Evolutionary conservation across 1,284 basidiomycete genomes (phyloP).

Genomic region (Pholiota adiposa): DNA sequence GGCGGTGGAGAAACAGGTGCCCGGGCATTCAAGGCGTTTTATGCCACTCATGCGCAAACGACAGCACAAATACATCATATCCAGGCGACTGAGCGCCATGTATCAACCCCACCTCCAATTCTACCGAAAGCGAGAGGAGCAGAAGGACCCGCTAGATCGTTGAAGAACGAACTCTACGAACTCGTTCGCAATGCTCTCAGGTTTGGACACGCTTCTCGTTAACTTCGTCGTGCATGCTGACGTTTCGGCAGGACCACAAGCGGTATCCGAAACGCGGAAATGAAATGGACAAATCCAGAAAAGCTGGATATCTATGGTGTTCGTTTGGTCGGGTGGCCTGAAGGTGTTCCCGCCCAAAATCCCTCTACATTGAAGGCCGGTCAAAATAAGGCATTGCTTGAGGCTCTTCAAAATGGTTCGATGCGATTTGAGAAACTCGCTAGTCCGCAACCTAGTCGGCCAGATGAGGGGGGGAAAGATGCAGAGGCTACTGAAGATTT

Average conservation of each 20-base stretch:
- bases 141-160: conserved; percentile 19
- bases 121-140: conserved; percentile 9
- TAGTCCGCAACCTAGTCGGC: neutral
- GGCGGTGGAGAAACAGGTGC: conserved; percentile 61
- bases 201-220: conserved; percentile 30
- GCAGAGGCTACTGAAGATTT: conserved; percentile 34
- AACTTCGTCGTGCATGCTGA: neutral
- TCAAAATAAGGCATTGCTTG: conserved; percentile 57
- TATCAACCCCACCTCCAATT: conserved; percentile 18
- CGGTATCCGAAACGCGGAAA: conserved; percentile 65
- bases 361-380: conserved; percentile 56
- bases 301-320: conserved; percentile 60
- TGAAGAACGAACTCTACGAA: conserved; percentile 47
- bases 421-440: conserved; percentile 49
- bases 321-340: conserved; percentile 64
- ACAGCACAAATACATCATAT: neutral
- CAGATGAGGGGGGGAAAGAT: conserved; percentile 5
- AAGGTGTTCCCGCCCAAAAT: conserved; percentile 56
- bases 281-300: conserved; percentile 73
- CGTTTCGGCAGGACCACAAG: conserved; percentile 38
- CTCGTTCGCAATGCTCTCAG: conserved; percentile 54
- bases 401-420: conserved; percentile 48
- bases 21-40: conserved; percentile 55
- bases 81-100: conserved; percentile 6
- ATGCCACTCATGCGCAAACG: conserved; percentile 29